Evolutionary conservation across 208 protist genomes (phyloP).

Genomic region (Leishmania mexicana): DNA sequence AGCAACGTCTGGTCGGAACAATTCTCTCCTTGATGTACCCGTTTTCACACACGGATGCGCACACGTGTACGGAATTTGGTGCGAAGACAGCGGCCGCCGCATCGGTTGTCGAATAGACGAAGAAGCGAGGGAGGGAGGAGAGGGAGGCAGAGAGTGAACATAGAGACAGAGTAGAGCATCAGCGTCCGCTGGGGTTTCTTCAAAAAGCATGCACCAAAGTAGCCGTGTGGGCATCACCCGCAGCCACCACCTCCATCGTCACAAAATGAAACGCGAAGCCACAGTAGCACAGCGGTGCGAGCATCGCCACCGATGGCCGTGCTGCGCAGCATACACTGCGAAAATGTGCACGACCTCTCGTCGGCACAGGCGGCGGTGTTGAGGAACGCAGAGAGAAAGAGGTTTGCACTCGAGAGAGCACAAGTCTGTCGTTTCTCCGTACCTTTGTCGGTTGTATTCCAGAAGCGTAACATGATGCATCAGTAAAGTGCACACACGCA

Average conservation of each 20-base stretch:
- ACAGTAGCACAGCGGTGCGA: background rate
- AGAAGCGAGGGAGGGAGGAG: background rate
- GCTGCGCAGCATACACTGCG: background rate
- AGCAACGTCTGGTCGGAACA: background rate
- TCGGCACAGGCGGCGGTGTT: background rate
- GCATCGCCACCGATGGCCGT: background rate
- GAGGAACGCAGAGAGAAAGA: background rate
- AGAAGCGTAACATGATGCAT: background rate
- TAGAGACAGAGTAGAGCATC: background rate
- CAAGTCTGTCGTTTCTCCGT: background rate
- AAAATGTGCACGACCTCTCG: background rate
- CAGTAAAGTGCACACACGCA: background rate
- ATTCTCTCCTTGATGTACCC: background rate
- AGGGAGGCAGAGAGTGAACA: background rate
- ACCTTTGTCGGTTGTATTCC: background rate
- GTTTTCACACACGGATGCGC: background rate
- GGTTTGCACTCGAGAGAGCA: background rate
- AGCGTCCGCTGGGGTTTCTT: background rate
- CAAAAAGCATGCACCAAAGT: background rate
- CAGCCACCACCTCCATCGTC: background rate
- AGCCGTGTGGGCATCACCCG: background rate
- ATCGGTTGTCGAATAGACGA: background rate
- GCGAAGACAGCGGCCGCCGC: background rate
- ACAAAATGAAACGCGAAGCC: background rate
- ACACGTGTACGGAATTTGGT: background rate